phyloP scores from a whole-genome alignment of 495 filamentous ascomycete genomes.

The Daldinia loculata region DNA sequence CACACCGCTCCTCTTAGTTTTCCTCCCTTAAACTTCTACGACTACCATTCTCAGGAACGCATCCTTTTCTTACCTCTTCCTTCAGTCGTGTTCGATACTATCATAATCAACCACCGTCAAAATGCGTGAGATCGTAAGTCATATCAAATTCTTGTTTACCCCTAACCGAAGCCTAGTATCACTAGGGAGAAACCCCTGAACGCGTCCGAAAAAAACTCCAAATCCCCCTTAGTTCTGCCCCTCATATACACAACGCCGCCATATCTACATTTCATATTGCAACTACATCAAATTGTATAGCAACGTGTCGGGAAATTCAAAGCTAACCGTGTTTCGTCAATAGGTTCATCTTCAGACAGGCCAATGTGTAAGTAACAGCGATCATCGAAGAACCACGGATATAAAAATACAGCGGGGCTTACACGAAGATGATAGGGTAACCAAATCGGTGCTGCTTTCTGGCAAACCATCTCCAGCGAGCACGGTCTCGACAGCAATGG shows the following conservation, averaged over 20 bases:
- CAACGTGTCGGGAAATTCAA: constrained; percentile 12
- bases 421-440: constrained; percentile 75
- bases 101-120: constrained; percentile 53
- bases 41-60: constrained; percentile 40
- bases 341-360: constrained; percentile 99
- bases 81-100: constrained; percentile 39
- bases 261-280: not conserved
- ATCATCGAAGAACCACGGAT: constrained; percentile 21
- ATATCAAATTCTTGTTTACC: constrained; percentile 45
- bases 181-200: constrained; percentile 52
- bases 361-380: constrained; percentile 85
- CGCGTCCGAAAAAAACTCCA: constrained; percentile 68
- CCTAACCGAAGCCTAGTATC: constrained; percentile 78
- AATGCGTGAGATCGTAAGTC: constrained; percentile 95
- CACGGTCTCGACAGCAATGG: constrained; percentile 98
- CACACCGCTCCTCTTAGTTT: constrained; percentile 45
- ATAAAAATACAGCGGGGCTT: constrained; percentile 47
- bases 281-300: not conserved
- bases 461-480: constrained; percentile 98
- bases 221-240: constrained; percentile 44
- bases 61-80: constrained; percentile 37
- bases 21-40: constrained; percentile 43
- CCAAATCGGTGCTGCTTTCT: constrained; percentile 99
- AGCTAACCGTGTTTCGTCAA: constrained; percentile 50
- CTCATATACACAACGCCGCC: constrained; percentile 39